Evolutionary conservation across 140 eudicot species (phyloP), one percentile per base, ranked within the genome.

Genomic region (Flaveria floridana): DNA sequence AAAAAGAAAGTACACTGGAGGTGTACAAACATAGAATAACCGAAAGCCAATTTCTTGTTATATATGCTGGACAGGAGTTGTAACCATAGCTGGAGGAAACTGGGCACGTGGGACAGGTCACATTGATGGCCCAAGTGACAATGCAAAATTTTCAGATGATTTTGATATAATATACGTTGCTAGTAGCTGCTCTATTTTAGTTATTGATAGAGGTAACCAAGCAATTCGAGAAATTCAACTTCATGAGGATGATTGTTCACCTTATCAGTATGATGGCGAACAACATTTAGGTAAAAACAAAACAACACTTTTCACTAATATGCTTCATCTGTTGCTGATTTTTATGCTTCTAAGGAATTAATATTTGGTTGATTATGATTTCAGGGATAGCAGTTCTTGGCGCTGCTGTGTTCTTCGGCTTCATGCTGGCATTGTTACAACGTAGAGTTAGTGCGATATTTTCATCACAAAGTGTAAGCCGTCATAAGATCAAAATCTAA

Each of bases 201-300:
- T 94, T 41, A 77, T 88, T 34, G 99, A 94, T 77, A 84, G 99
- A 83, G 99, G 99, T 51, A 86, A 90, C 71, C 97, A 90, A 67
- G 99, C 97, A 12, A 94, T 94, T 80, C 84, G 99, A 63, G 97
- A 94, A 81, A 94, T 94, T 72, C 99, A 86, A 76, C 97, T 94
- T 72, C 85, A 85, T 20, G 85, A 85, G 46, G 89, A 82, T 46
- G 99, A 94, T 78, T 94, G 99, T 69, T 78, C 95, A n/a, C 70
- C 96, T 25, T 64, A 84, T 61, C 75, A 84, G 42, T 42, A 81
- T 20, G 93, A 93, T 41, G 84, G 81, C 15, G 89, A 90, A 75
- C 87, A 86, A 72, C 89, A 84, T 78, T 76, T 88, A 85, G 97
- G 97, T 89, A 86, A 71, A 13, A 14, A 16, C 15, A 2, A 34